Evolutionary conservation across 176 grass and related monocot species (phyloP).

Genomic region (Oryza glumipatula): DNA sequence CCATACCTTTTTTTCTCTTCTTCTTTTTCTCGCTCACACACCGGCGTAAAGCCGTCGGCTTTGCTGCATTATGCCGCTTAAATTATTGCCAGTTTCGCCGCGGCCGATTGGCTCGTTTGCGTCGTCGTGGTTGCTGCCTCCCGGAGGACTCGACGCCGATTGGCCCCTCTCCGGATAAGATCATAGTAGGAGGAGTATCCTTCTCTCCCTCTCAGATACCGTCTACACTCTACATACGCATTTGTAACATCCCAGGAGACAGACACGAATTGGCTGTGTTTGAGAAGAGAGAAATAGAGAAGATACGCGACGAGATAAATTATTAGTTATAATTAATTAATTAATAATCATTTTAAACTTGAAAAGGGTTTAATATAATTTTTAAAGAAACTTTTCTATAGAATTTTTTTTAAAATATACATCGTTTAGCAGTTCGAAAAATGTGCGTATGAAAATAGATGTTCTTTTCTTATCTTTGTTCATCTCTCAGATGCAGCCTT

Average conservation of each 20-base stretch:
- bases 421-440: too few relatives aligned
- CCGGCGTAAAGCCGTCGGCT: constrained; percentile 18
- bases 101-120: not conserved
- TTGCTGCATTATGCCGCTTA: not conserved
- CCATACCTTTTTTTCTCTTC: not conserved
- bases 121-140: not conserved
- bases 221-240: not conserved
- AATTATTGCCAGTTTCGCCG: constrained; percentile 31
- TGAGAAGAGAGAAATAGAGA: too few relatives aligned
- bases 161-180: constrained; percentile 26
- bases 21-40: not conserved
- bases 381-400: too few relatives aligned
- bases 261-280: too few relatives aligned
- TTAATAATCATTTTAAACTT: too few relatives aligned
- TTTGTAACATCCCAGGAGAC: not conserved
- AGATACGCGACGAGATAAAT: too few relatives aligned
- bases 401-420: too few relatives aligned
- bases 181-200: not conserved
- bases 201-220: not conserved
- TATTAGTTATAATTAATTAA: too few relatives aligned
- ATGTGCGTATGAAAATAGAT: too few relatives aligned
- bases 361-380: too few relatives aligned
- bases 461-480: too few relatives aligned
- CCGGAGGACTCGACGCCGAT: constrained; percentile 17
- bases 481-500: too few relatives aligned